Evolutionary conservation across 345 rosid genomes (phyloP), one percentile per base, ranked within the genome.

Genomic region (Eucalyptus sp.): DNA sequence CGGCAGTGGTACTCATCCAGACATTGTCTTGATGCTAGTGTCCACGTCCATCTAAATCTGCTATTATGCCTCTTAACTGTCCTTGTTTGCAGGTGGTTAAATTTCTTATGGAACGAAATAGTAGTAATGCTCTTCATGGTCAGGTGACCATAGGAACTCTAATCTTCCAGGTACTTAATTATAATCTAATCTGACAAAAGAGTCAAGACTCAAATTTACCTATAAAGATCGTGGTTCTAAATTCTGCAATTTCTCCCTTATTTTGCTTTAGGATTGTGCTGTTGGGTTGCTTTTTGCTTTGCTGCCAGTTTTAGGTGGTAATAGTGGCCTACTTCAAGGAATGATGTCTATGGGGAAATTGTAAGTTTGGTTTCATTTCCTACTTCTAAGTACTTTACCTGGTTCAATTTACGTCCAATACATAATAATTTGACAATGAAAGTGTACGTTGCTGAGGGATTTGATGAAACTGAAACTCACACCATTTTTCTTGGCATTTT

Each of bases 261-360:
- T 87, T 62, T 84, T 88, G 62, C 93, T 92, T 91, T 93, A 97
- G 99, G 99, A 97, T 93, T 98, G 99, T 93, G 96, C 97, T 89
- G 97, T 98, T 89, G 99, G 99, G 89, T 95, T 98, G 92, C 90
- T 97, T 49, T 98, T 96, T 66, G 99, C 99, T 86, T 90, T 98
- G 94, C 98, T 98, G 86, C 99, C 99, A 66, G 97, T 97, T 91
- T 92, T 98, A 95, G 98, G 99, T 88, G 99, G 99, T 87, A 95
- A 93, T 91, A 96, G 98, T 89, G 99, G 99, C 87, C 88, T 94
- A 80, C 90, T 96, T 79, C 96, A 94, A 62, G 99, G 99, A 91
- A 93, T 98, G 93, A 90, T 94, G 89, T 95, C 98, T 64, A 98
- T 97, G 97, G 99, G 99, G 90, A 98, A 97, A 91, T 89, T 97